These are phyloP conservation scores for Stephania cephalantha DNA, from an alignment of 164 flowering plant species.

Conservation along the genomic window DNA sequence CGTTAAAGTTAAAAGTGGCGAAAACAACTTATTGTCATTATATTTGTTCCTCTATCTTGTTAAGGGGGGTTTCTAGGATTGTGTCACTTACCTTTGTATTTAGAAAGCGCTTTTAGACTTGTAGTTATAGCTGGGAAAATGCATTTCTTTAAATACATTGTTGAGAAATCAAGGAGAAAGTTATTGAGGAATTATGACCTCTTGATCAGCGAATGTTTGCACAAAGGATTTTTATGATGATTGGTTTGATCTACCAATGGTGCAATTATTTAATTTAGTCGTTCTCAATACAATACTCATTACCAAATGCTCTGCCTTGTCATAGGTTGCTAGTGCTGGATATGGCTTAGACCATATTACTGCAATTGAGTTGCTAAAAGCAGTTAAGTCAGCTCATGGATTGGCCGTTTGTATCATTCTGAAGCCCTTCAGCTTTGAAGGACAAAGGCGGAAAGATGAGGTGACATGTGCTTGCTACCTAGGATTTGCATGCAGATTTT, in stretches of 20 bases:
- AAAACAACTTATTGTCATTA: too few relatives aligned
- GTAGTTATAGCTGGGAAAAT: neutral
- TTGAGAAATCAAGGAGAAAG: neutral
- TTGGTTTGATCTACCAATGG: neutral
- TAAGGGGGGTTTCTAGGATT: too few relatives aligned
- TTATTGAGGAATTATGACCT: neutral
- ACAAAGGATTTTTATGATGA: neutral
- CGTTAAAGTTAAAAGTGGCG: too few relatives aligned
- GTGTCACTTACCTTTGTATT: neutral
- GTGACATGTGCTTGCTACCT: slow-evolving; percentile 25
- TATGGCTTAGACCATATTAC: slow-evolving; percentile 59
- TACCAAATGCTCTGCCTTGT: neutral
- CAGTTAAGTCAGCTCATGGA: slow-evolving; percentile 46
- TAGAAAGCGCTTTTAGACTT: neutral
- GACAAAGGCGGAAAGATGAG: slow-evolving; percentile 81
- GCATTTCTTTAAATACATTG: neutral
- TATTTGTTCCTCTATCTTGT: too few relatives aligned
- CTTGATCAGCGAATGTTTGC: neutral
- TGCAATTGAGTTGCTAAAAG: slow-evolving; percentile 50
- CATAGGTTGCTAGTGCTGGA: slow-evolving; percentile 75
- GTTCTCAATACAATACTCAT: neutral
- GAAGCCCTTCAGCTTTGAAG: slow-evolving; percentile 94
- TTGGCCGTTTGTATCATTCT: slow-evolving; percentile 53
- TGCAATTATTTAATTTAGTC: neutral
- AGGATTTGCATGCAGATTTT: neutral